These are phyloP conservation scores for Corinectria fuckeliana DNA, from an alignment of 2,329 filamentous ascomycete genomes.

Conservation along the genomic window DNA sequence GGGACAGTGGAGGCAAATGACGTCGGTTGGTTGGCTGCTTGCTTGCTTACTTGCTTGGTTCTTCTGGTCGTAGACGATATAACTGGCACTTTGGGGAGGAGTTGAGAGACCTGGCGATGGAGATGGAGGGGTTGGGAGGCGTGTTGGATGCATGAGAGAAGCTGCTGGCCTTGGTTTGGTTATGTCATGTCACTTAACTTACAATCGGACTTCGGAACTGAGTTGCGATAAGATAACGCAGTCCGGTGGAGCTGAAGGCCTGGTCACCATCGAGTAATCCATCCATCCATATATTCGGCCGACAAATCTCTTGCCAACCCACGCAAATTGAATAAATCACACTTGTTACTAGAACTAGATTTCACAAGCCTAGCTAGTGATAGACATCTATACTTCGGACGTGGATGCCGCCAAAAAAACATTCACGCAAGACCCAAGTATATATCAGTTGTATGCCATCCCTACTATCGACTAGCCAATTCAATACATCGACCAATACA, in stretches of 20 bases:
- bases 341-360: no score
- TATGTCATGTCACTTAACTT: slow-evolving; percentile 30
- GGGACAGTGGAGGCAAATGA: background rate
- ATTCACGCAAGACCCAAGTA: no score
- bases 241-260: slow-evolving; percentile 13
- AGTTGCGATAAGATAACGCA: slow-evolving; percentile 38
- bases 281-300: background rate
- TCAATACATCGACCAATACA: background rate
- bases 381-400: background rate
- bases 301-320: background rate
- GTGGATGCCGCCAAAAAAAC: no score
- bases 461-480: background rate
- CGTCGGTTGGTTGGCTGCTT: background rate
- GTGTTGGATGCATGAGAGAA: background rate
- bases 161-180: slow-evolving; percentile 13
- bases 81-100: background rate
- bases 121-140: background rate
- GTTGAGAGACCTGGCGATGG: slow-evolving; percentile 1
- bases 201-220: background rate
- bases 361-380: no score
- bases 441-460: background rate
- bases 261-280: no score
- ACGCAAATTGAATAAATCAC: no score
- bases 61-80: background rate
- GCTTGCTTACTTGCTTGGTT: no score